Evolutionary conservation across 83 land plant genomes (phyloP), one percentile per base, ranked within the genome.

Genomic region (Diphasiastrum complanatum): DNA sequence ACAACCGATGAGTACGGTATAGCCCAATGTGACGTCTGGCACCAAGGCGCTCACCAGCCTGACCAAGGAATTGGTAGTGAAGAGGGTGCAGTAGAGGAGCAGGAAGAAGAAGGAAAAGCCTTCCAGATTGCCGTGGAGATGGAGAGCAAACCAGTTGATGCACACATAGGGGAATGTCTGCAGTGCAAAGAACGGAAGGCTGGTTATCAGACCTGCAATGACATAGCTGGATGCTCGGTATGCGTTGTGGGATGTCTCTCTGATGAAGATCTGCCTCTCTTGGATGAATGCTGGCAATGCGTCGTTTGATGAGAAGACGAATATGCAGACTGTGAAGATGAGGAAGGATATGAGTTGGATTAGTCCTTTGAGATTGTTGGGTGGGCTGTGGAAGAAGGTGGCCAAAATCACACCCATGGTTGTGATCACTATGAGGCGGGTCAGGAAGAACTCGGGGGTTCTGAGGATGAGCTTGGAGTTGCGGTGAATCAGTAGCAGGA

Each of bases 221-320:
- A 75, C 68, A 37, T 82, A 85, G 19, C 79, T 65, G 16, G 86
- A 82, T 35, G 79, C 73, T 55, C 90, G 64, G 58, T 83, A 85
- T 22, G 86, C 81, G 30, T 74, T 77, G 61, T 77, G 83, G 20
- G 86, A 76, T 1, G 81, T 85, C 33, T 85, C 89, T 5, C 89
- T 65, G 47, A 85, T 70, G 73, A 85, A 85, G 33, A 85, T 76
- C 55, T 63, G 74, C 26, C 89, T 76, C 53, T 85, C 85, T 36
- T 79, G 77, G 32, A 85, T 74, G 68, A 85, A 82, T 19, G 78
- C 79, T 4, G 89, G 86, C 51, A 85, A 69, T 2, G 86, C 86
- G 33, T 85, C 89, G 43, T 67, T 77, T 51, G 83, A 79, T 26
- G 86, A 73, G 83, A 79, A 85, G 70, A 85, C 73, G 62, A 82